These are phyloP conservation scores for Mollisia scopiformis DNA, from an alignment of 2,329 filamentous ascomycete genomes.

Conservation along the genomic window DNA sequence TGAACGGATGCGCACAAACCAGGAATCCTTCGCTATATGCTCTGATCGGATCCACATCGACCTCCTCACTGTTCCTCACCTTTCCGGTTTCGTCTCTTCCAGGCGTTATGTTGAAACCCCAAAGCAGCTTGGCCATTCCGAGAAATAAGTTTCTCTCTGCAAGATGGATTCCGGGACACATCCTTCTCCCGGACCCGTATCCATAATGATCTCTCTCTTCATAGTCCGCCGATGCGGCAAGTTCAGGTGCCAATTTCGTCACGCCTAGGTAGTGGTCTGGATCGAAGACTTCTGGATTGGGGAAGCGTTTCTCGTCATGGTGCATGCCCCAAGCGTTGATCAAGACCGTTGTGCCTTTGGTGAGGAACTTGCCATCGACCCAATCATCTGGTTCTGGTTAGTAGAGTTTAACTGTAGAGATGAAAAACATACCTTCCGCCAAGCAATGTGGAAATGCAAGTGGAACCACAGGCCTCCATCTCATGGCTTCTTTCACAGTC, in stretches of 20 bases:
- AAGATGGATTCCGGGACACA: constrained; percentile 60
- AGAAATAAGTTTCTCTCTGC: constrained; percentile 10
- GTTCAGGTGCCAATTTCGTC: constrained; percentile 7
- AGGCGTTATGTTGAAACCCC: constrained; percentile 28
- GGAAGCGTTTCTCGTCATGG: constrained; percentile 41
- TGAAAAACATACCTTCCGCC: neutral
- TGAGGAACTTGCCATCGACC: constrained; percentile 46
- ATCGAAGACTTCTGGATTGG: constrained; percentile 45
- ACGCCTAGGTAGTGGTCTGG: constrained; percentile 41
- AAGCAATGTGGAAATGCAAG: constrained; percentile 40
- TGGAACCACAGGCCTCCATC: constrained; percentile 41
- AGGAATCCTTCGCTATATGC: constrained; percentile 39
- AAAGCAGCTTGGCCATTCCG: constrained; percentile 9
- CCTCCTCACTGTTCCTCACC: neutral
- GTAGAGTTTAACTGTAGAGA: neutral
- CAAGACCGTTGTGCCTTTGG: constrained; percentile 41
- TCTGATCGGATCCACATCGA: constrained; percentile 31
- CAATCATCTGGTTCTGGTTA: constrained; percentile 4
- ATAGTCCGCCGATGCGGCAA: constrained; percentile 57
- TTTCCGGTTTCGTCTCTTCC: constrained; percentile 21
- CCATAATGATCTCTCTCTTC: constrained; percentile 40
- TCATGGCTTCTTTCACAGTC: constrained; percentile 48
- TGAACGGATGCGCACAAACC: constrained; percentile 36
- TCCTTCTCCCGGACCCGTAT: constrained; percentile 44
- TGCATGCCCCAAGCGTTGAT: constrained; percentile 42